A percentile compares a stretch with the other conserved stretches of the same genome.
These are phyloP conservation scores for Suillus americanus DNA, from an alignment of 768 basidiomycete genomes.

Conservation along the genomic window DNA sequence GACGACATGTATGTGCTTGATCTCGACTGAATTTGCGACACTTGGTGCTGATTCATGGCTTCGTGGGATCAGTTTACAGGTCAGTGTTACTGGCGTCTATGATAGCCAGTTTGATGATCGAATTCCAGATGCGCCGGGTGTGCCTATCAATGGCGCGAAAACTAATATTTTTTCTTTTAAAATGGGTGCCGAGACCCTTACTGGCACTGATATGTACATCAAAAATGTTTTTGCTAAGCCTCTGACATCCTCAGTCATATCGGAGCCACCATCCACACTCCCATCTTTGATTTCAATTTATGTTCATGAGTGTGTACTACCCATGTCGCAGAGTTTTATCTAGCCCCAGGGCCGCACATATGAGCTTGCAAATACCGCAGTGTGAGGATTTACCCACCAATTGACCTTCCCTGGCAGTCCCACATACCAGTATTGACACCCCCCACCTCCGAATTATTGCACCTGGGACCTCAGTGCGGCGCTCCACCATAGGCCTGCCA, in stretches of 20 bases:
- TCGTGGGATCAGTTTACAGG: constrained; percentile 1
- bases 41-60: background rate
- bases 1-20: constrained; percentile 43
- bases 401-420: background rate
- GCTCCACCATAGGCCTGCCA: background rate
- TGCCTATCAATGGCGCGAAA: constrained; percentile 70
- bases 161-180: constrained; percentile 31
- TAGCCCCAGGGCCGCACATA: background rate
- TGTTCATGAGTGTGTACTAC: background rate
- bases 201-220: background rate
- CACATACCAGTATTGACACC: background rate
- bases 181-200: background rate
- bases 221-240: background rate
- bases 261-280: background rate
- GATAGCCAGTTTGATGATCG: constrained; percentile 4
- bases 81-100: background rate
- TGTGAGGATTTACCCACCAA: background rate
- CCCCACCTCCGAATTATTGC: background rate
- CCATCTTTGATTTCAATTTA: background rate
- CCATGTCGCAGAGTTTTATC: background rate
- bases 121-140: constrained; percentile 56
- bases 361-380: background rate
- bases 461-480: background rate
- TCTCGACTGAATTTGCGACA: background rate
- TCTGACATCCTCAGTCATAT: background rate